Conservation (phyloP, 2,329 filamentous ascomycete genomes). For the Teratosphaeriaceae sp. region DNA sequence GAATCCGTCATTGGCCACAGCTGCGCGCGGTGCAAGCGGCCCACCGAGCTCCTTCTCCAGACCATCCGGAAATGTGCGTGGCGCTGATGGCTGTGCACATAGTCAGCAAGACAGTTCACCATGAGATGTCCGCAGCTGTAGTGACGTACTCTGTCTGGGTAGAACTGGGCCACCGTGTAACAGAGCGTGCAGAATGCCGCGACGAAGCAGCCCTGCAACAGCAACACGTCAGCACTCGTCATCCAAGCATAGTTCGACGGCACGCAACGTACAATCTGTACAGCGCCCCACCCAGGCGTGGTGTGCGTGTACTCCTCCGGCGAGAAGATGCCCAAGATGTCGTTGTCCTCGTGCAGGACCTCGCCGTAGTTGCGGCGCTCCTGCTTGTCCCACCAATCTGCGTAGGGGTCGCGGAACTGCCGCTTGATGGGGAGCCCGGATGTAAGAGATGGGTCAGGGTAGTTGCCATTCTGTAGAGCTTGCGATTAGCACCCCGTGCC, state of each 20-base stretch:
- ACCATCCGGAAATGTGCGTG: conserved; percentile 41
- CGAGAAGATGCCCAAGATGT: conserved; percentile 83
- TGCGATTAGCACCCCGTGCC: no score
- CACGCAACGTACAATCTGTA: conserved; percentile 32
- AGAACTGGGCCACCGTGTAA: conserved; percentile 32
- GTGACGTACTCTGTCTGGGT: conserved; percentile 40
- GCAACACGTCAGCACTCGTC: neutral
- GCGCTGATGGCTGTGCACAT: conserved; percentile 29
- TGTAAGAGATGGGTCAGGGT: conserved; percentile 61
- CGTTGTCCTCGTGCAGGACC: conserved; percentile 93
- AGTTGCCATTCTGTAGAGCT: conserved; percentile 67
- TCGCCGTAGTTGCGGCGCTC: conserved; percentile 96
- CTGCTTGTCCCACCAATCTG: conserved; percentile 94
- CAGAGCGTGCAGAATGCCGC: conserved; percentile 35
- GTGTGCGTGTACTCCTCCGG: conserved; percentile 84
- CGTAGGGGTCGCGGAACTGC: conserved; percentile 87
- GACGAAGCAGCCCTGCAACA: conserved; percentile 34
- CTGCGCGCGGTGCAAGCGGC: conserved; percentile 15
- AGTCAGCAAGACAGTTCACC: no score
- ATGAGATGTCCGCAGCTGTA: no score
- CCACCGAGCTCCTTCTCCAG: conserved; percentile 45
- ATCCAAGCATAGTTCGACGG: neutral
- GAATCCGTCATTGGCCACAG: conserved; percentile 2
- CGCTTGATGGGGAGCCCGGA: conserved; percentile 62
- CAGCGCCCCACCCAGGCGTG: conserved; percentile 62